These are phyloP conservation scores for Theileria luwenshuni DNA, from an alignment of 169 alveolate species.

Conservation along the genomic window DNA sequence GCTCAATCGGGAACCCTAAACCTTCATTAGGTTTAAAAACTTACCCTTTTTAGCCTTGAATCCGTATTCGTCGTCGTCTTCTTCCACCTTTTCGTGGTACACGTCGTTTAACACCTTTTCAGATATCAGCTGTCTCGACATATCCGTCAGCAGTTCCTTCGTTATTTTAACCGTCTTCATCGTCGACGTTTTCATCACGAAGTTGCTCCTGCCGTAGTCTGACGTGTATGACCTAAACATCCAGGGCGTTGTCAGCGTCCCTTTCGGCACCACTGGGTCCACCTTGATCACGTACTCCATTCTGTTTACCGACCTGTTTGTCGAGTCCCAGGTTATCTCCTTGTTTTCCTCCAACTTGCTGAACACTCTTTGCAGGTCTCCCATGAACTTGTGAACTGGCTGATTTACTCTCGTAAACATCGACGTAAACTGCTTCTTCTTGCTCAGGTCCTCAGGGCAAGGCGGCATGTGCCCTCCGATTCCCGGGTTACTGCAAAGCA, in stretches of 20 bases:
- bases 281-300: slow-evolving; percentile 44
- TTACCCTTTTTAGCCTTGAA: background rate
- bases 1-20: slow-evolving; percentile 37
- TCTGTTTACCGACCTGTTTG: slow-evolving; percentile 33
- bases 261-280: slow-evolving; percentile 46
- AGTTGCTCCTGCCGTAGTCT: slow-evolving; percentile 25
- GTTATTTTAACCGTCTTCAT: slow-evolving; percentile 29
- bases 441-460: slow-evolving; percentile 59
- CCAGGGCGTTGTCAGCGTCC: slow-evolving; percentile 56
- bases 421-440: slow-evolving; percentile 53
- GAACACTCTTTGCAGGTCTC: slow-evolving; percentile 61
- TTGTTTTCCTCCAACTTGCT: slow-evolving; percentile 47
- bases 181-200: slow-evolving; percentile 32
- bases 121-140: slow-evolving; percentile 40
- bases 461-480: slow-evolving; percentile 72
- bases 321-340: slow-evolving; percentile 48
- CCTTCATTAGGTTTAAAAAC: slow-evolving; percentile 7
- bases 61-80: slow-evolving; percentile 7
- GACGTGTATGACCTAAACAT: slow-evolving; percentile 42
- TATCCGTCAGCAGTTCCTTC: slow-evolving; percentile 27
- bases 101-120: slow-evolving; percentile 8
- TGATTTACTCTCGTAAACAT: slow-evolving; percentile 53
- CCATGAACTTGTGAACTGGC: slow-evolving; percentile 67
- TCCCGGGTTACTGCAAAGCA: slow-evolving; percentile 58
- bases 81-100: background rate